Percentiles rank a stretch among this genome's conserved stretches.
These are phyloP conservation scores for Leccinum insolens DNA, from an alignment of 1,284 basidiomycete genomes.

Conservation along the genomic window DNA sequence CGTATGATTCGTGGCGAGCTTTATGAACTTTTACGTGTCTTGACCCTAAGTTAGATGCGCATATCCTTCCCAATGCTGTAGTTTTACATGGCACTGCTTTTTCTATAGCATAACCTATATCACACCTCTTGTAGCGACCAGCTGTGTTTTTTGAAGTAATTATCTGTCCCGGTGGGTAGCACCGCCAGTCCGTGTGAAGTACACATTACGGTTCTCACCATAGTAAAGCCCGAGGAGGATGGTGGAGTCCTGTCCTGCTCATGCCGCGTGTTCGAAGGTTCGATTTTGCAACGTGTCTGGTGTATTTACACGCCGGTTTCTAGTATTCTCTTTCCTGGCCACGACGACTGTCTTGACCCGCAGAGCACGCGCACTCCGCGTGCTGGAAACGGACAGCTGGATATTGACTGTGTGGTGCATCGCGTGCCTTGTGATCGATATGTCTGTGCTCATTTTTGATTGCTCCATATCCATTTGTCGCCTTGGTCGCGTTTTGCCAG, in stretches of 20 bases:
- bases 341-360: conserved; percentile 14
- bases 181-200: background rate
- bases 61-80: conserved; percentile 9
- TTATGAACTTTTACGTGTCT: conserved; percentile 21
- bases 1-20: conserved; percentile 35
- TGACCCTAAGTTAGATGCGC: background rate
- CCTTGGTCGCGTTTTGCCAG: conserved; percentile 31
- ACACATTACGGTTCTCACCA: background rate
- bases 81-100: conserved; percentile 3
- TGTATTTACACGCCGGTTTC: conserved; percentile 14
- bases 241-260: conserved; percentile 2
- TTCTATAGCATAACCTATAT: conserved; percentile 21
- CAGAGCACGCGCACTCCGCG: conserved; percentile 30
- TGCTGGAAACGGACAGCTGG: conserved; percentile 23
- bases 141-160: background rate
- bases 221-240: conserved; percentile 12
- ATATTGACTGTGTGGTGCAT: conserved; percentile 3
- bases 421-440: conserved; percentile 26
- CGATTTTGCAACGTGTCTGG: conserved; percentile 28
- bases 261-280: conserved; percentile 27
- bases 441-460: conserved; percentile 12
- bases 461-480: conserved; percentile 18
- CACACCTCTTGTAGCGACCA: conserved; percentile 23
- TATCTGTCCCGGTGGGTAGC: background rate
- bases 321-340: conserved; percentile 8